Evolutionary conservation across 768 basidiomycete genomes (phyloP).

Genomic region (Ramaria rubella): DNA sequence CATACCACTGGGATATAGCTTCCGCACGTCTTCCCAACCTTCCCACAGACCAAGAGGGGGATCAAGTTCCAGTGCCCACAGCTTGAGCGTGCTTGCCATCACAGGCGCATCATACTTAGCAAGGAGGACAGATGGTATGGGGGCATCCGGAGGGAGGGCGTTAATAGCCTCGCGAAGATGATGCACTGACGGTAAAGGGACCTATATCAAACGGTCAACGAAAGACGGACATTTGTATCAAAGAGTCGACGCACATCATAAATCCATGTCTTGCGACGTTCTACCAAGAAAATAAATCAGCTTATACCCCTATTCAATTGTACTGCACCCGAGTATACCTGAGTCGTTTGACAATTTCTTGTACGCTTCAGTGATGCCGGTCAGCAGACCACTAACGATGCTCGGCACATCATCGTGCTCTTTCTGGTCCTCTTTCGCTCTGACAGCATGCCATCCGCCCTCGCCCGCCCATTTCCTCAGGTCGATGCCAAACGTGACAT

Average conservation of each 20-base stretch:
- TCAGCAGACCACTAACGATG: conserved; percentile 62
- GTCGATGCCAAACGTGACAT: conserved; percentile 89
- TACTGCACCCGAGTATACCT: conserved; percentile 36
- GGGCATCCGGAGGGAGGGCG: conserved; percentile 48
- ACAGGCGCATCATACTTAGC: conserved; percentile 79
- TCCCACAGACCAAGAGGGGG: conserved; percentile 82
- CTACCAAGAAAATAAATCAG: conserved; percentile 28
- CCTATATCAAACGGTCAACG: conserved; percentile 10
- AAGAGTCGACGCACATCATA: conserved; percentile 56
- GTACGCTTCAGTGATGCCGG: conserved; percentile 59
- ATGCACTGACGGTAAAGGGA: conserved; percentile 73
- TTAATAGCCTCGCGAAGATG: conserved; percentile 83
- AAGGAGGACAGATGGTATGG: conserved; percentile 49
- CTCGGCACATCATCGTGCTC: conserved; percentile 45
- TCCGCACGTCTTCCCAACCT: conserved; percentile 86
- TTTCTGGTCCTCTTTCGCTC: conserved; percentile 52
- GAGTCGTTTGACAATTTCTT: conserved; percentile 50
- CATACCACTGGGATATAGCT: conserved; percentile 69
- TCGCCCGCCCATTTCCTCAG: conserved; percentile 82
- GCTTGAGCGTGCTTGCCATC: conserved; percentile 75
- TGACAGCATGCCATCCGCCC: conserved; percentile 58
- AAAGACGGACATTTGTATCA: neutral
- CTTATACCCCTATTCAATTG: neutral
- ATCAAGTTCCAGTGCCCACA: conserved; percentile 89
- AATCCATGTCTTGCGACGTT: conserved; percentile 88